phyloP scores from a whole-genome alignment of 2,329 filamentous ascomycete genomes.

The Colletotrichum sp. region DNA sequence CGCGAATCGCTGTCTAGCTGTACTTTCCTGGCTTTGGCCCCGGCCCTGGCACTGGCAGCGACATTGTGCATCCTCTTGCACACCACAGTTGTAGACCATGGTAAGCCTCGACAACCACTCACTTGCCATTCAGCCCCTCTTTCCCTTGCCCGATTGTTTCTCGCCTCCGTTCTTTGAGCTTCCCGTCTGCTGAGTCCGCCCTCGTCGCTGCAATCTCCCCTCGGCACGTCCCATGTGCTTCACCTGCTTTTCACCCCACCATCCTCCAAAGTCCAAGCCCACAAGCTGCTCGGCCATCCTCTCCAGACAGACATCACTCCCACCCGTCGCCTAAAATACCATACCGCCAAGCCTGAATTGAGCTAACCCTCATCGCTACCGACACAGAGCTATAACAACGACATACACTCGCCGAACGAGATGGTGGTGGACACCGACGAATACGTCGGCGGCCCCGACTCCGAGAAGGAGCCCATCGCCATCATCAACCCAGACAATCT shows the following conservation, averaged over 20 bases:
- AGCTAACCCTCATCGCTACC: not conserved
- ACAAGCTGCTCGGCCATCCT: not conserved
- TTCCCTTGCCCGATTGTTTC: not conserved
- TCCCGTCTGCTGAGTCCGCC: not conserved
- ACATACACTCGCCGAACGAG: slow-evolving; percentile 59
- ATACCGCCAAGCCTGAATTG: not conserved
- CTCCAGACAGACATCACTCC: not conserved
- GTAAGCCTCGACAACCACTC: slow-evolving; percentile 1
- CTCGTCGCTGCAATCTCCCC: not conserved
- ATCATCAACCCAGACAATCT: slow-evolving; percentile 60
- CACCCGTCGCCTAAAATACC: not conserved
- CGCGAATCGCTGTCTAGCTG: slow-evolving; percentile 12
- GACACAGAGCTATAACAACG: slow-evolving; percentile 52
- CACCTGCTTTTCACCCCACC: slow-evolving; percentile 6
- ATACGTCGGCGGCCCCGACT: slow-evolving; percentile 53
- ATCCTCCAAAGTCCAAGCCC: not conserved
- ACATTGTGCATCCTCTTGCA: not conserved
- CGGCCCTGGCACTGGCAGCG: not conserved
- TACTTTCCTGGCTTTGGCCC: not conserved
- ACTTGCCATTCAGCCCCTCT: not conserved
- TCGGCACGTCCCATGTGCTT: not conserved
- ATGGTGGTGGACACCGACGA: slow-evolving; percentile 62
- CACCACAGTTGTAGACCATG: slow-evolving; percentile 13
- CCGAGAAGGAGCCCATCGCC: slow-evolving; percentile 56
- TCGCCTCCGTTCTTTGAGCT: not conserved